Evolutionary conservation across 1,284 basidiomycete genomes (phyloP), one percentile per base, ranked within the genome.

Genomic region (Malassezia slooffiae): DNA sequence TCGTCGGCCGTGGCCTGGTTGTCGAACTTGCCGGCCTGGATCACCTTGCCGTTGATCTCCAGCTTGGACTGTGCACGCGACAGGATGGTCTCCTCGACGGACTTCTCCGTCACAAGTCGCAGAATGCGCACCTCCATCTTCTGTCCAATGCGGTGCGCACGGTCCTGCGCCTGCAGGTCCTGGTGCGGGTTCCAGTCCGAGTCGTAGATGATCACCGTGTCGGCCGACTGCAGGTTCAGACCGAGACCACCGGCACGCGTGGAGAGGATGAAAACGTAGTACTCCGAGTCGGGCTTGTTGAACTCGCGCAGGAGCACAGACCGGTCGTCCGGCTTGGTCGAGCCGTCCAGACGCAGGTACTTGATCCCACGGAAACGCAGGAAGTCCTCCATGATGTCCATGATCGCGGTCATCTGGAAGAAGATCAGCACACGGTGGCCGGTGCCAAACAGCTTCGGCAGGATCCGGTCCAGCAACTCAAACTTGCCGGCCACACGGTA

Each of bases 321-420:
- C 71, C 93, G 88, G 63, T 96, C 91, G 47, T 97, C 93, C 12
- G 90, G 91, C 75, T 96, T 96, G 30, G 93, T 97, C 12, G 85
- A 83, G 76, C 93, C 93, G 72, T 97, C 93, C 19, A 99, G 76
- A 58, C 93, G 87, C 40, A 96, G 80, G 71, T 90, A 85, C 67
- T 86, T 83, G 78, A 81, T 89, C 15, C 79, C 79, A 74, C 84
- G 81, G 76, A 83, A 84, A 67, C 85, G 85, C 69, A 96, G 75
- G 70, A 95, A 99, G 70, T 97, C 93, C 68, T 93, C 89, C 79
- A 97, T 91, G 70, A 97, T 95, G 59, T 95, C 89, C 91, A 97
- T 96, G 69, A 96, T 89, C 62, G 89, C 69, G 80, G 91, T 96
- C 91, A 96, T 96, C 73, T 97, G 91, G 82, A 96, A 96, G 80